A percentile compares a stretch with the other conserved stretches of the same genome.
These are phyloP conservation scores for Fremontodendron californicum DNA, from an alignment of 345 rosid genomes.

Conservation along the genomic window DNA sequence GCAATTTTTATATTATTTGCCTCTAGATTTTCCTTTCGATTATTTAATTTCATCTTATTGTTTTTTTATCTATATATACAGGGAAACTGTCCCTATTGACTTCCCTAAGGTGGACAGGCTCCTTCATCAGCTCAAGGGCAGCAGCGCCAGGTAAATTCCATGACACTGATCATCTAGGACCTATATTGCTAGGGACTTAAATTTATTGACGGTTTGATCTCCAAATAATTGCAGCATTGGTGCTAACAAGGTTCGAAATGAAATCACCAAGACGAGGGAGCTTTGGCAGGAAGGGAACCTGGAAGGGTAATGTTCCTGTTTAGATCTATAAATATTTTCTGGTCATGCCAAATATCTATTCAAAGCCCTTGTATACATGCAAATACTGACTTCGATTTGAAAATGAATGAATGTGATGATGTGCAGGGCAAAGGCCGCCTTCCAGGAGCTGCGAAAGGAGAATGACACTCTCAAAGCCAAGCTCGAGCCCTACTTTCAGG, in stretches of 20 bases:
- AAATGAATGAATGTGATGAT: constrained; percentile 15
- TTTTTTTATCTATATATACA: not conserved
- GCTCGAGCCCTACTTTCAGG: constrained; percentile 29
- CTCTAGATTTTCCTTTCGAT: too few relatives aligned
- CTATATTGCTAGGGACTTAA: not conserved
- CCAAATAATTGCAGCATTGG: constrained; percentile 25
- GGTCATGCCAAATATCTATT: too few relatives aligned
- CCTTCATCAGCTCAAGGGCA: constrained; percentile 25
- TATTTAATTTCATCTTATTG: too few relatives aligned
- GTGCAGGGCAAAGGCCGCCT: not conserved
- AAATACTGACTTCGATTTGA: not conserved
- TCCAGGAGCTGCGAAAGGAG: constrained; percentile 22
- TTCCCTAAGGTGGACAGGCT: constrained; percentile 5
- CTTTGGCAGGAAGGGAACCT: not conserved
- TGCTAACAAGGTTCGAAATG: constrained; percentile 19
- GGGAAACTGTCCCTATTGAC: constrained; percentile 21
- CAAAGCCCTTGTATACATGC: not conserved
- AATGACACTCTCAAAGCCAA: constrained; percentile 19
- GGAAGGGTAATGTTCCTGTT: constrained; percentile 21
- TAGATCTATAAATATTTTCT: not conserved
- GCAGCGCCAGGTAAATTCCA: constrained; percentile 23
- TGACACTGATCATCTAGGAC: too few relatives aligned
- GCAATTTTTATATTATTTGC: not conserved
- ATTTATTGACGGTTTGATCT: not conserved
- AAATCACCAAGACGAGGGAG: constrained; percentile 10